Conservation (phyloP, 306 rosid genomes). For the Spatholobus suberectus region DNA sequence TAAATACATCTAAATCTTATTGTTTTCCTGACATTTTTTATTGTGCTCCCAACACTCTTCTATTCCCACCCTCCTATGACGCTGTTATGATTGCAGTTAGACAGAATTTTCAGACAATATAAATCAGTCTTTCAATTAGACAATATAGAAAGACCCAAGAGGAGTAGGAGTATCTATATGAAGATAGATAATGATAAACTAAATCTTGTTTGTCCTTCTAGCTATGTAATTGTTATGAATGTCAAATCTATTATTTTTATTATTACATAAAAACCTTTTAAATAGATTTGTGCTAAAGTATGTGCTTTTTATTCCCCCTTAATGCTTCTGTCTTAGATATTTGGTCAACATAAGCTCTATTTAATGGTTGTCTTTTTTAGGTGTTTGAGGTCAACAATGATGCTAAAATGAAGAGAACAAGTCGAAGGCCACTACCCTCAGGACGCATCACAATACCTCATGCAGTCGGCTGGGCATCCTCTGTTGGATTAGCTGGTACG, state of each 20-base stretch:
- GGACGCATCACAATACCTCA: constrained; percentile 84
- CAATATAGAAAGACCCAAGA: background rate
- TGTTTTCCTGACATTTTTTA: too few species aligned
- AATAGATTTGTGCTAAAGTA: background rate
- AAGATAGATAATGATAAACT: background rate
- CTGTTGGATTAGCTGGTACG: constrained; percentile 83
- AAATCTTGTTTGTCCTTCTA: background rate
- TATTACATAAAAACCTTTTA: background rate
- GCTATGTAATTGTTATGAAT: background rate
- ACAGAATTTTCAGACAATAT: background rate
- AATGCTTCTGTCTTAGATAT: background rate
- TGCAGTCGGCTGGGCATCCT: constrained; percentile 78
- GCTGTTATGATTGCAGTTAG: background rate
- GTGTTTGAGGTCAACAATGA: constrained; percentile 82
- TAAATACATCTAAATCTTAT: too few species aligned
- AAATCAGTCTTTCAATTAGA: background rate
- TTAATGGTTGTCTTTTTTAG: constrained; percentile 45
- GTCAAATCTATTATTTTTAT: background rate
- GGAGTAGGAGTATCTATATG: background rate
- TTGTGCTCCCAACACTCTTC: too few species aligned
- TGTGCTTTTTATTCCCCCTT: background rate
- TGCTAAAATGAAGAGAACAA: constrained; percentile 92
- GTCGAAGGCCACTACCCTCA: constrained; percentile 84
- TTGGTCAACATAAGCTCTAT: constrained; percentile 15
- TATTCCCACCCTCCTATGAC: background rate